Conservation (phyloP, 2,329 filamentous ascomycete species). For the Lachnellula hyalina region DNA sequence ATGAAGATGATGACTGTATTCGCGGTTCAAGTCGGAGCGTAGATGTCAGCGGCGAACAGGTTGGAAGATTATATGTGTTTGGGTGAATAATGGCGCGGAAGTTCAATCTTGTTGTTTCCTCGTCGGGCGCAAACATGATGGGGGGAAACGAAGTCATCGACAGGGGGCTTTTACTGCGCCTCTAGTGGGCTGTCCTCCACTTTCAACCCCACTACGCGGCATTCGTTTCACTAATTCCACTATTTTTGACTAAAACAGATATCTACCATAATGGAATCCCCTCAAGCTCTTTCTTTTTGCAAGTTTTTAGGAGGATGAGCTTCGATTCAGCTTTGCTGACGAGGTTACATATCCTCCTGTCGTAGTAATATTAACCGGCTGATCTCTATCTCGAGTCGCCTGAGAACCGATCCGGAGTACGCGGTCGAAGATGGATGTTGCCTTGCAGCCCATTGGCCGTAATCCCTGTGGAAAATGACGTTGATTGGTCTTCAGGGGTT, state of each 20-base stretch:
- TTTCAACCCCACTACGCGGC: background rate
- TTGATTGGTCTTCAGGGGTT: conserved; percentile 2
- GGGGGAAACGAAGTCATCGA: background rate
- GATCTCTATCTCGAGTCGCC: background rate
- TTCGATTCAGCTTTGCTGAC: background rate
- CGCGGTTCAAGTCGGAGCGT: background rate
- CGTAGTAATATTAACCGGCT: background rate
- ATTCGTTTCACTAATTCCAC: background rate
- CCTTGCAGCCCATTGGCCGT: background rate
- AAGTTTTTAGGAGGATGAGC: background rate
- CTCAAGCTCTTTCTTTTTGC: background rate
- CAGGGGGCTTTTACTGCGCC: conserved; percentile 2
- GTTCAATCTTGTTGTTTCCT: background rate
- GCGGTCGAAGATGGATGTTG: background rate
- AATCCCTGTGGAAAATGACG: conserved; percentile 2
- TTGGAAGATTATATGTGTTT: background rate
- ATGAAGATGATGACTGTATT: conserved; percentile 5
- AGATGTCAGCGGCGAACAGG: conserved; percentile 1
- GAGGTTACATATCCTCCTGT: background rate
- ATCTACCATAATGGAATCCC: background rate
- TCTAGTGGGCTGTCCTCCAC: background rate
- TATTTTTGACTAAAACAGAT: background rate
- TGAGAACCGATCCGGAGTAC: background rate
- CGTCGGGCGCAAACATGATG: background rate
- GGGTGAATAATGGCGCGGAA: no score